Conservation (phyloP, 163 green algal genomes). For the Scenedesmus sp. region DNA sequence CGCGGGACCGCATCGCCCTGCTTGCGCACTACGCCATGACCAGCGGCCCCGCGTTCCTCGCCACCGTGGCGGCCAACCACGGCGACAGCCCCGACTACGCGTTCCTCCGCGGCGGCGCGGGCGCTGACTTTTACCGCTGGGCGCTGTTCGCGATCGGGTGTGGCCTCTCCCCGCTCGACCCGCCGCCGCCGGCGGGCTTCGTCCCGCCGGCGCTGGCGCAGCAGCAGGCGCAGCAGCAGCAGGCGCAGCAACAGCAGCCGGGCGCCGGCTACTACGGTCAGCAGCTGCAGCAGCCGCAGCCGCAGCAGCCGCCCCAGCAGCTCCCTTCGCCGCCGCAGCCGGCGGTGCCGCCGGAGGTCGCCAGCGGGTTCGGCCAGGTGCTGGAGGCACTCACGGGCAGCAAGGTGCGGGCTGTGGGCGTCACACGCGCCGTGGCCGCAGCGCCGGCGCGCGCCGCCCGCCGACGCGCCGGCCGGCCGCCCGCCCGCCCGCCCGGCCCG, state of each 20-base stretch:
- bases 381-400: slow-evolving; percentile 68
- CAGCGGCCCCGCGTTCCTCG: slow-evolving; percentile 59
- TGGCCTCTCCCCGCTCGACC: slow-evolving; percentile 44
- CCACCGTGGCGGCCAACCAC: slow-evolving; percentile 59
- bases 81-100: slow-evolving; percentile 66
- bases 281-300: neutral
- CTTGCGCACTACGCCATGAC: slow-evolving; percentile 56
- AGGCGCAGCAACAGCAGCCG: neutral
- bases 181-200: slow-evolving; percentile 28
- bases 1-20: slow-evolving; percentile 62
- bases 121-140: slow-evolving; percentile 64
- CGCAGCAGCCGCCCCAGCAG: slow-evolving; percentile 14
- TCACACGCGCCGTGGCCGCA: neutral
- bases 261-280: neutral
- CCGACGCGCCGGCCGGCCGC: neutral
- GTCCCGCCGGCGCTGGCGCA: neutral
- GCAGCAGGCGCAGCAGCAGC: slow-evolving; percentile 19
- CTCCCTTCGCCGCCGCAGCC: slow-evolving; percentile 1
- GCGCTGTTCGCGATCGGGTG: slow-evolving; percentile 56
- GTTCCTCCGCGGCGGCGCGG: slow-evolving; percentile 66
- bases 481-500: neutral
- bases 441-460: neutral
- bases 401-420: slow-evolving; percentile 54
- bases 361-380: slow-evolving; percentile 62
- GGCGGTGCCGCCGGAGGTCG: slow-evolving; percentile 58